A percentile compares a stretch with the other conserved stretches of the same genome.
Conservation (phyloP, 345 rosid species). For the Rhodamnia rubescens region DNA sequence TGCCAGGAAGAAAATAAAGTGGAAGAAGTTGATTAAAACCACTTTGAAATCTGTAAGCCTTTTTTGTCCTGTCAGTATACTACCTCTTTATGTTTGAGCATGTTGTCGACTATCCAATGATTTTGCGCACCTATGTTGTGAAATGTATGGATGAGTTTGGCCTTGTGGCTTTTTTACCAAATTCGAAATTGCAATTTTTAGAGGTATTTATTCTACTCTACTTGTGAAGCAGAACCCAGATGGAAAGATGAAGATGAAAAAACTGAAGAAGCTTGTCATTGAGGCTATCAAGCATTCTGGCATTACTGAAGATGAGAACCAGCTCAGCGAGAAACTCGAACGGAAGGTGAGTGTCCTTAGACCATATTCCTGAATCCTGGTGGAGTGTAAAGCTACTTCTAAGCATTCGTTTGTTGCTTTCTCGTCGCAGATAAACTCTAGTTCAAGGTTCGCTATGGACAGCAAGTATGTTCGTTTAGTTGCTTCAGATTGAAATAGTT, state of each 20-base stretch:
- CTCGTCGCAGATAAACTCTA: constrained; percentile 46
- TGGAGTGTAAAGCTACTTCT: neutral
- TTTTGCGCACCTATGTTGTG: neutral
- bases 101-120: neutral
- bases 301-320: constrained; percentile 21
- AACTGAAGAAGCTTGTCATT: constrained; percentile 48
- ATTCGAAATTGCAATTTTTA: neutral
- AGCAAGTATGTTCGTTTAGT: constrained; percentile 49
- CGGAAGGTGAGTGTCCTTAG: constrained; percentile 41
- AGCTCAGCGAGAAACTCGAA: constrained; percentile 28
- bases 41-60: constrained; percentile 55
- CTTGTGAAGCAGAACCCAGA: constrained; percentile 36
- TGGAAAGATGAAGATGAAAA: constrained; percentile 58
- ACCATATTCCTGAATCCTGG: neutral
- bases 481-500: constrained; percentile 21
- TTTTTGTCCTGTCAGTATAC: neutral
- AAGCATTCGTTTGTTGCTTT: neutral
- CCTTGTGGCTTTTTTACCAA: neutral
- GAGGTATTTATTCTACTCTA: neutral
- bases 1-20: constrained; percentile 43
- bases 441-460: constrained; percentile 46
- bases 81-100: neutral
- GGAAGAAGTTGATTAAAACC: constrained; percentile 68
- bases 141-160: neutral
- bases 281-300: constrained; percentile 45